Conservation (phyloP, 1,284 basidiomycete species). For the Ceratobasidium theobromae region DNA sequence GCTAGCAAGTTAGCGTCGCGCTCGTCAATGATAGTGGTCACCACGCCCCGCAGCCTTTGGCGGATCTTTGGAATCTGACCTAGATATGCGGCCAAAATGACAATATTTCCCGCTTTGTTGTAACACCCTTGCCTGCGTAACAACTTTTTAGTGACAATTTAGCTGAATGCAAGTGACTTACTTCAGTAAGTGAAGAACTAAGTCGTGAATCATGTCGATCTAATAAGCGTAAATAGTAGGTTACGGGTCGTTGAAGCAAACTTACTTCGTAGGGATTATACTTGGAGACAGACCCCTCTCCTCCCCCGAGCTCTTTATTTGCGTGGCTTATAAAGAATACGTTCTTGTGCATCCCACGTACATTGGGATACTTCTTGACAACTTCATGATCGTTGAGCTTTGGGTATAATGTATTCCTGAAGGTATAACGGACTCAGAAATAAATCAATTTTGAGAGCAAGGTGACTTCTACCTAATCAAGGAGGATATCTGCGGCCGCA, state of each 20-base stretch:
- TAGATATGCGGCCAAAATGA: constrained; percentile 72
- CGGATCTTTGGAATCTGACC: constrained; percentile 65
- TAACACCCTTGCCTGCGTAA: constrained; percentile 61
- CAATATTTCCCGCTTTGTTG: constrained; percentile 64
- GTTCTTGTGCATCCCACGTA: constrained; percentile 59
- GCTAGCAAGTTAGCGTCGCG: constrained; percentile 61
- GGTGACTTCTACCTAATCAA: constrained; percentile 45
- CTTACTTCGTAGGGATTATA: constrained; percentile 63
- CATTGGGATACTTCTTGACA: constrained; percentile 53
- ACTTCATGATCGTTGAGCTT: constrained; percentile 56
- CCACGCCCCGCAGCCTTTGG: constrained; percentile 51
- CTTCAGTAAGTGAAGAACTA: constrained; percentile 66
- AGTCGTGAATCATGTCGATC: constrained; percentile 69
- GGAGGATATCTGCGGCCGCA: constrained; percentile 53
- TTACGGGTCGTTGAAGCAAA: neutral
- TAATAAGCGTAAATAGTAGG: constrained; percentile 39
- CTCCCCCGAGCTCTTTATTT: constrained; percentile 54
- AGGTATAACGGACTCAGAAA: neutral
- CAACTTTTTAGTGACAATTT: no score
- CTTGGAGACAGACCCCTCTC: constrained; percentile 61
- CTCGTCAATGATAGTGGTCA: constrained; percentile 67
- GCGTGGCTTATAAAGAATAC: constrained; percentile 62
- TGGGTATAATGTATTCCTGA: constrained; percentile 60
- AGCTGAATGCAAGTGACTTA: constrained; percentile 42
- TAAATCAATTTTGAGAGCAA: neutral